Percentiles rank a stretch among this genome's conserved stretches.
phyloP scores from a whole-genome alignment of 495 filamentous ascomycete genomes.

The Aspergillus incahuasiensis region DNA sequence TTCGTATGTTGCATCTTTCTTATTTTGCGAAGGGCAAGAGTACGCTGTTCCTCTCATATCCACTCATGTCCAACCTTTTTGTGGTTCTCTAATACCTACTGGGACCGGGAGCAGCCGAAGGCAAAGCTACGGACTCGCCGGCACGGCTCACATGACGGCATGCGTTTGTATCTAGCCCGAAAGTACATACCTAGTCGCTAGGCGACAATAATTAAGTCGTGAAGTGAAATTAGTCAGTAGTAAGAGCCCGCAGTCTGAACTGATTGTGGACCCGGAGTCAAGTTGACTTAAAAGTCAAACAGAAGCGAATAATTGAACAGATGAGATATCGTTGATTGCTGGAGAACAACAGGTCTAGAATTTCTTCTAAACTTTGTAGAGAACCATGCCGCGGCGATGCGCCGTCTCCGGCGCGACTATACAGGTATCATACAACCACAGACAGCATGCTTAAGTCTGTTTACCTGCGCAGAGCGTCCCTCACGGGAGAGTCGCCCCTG shows the following conservation, averaged over 20 bases:
- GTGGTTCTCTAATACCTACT: neutral
- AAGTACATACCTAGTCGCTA: too few species aligned
- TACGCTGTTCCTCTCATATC: neutral
- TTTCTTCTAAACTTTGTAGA: conserved; percentile 20
- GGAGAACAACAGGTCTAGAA: conserved; percentile 15
- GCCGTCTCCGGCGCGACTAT: conserved; percentile 25
- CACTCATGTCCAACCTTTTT: neutral
- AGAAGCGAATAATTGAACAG: neutral
- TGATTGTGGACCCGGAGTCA: neutral
- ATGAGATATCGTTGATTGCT: neutral
- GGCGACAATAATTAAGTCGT: too few species aligned
- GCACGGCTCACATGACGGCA: neutral
- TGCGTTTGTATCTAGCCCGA: neutral
- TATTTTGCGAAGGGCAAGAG: neutral
- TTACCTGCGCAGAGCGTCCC: conserved; percentile 43
- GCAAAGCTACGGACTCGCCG: neutral
- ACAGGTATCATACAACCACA: conserved; percentile 45
- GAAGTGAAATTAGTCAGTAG: too few species aligned
- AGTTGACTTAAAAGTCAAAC: neutral
- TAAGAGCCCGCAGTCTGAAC: neutral
- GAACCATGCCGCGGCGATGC: conserved; percentile 4
- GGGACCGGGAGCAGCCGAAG: neutral
- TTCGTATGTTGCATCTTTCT: neutral
- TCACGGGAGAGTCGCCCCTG: conserved; percentile 42
- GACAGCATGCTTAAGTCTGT: conserved; percentile 15